A percentile compares a stretch with the other conserved stretches of the same genome.
These are phyloP conservation scores for Boletus rubroflammeus DNA, from an alignment of 768 basidiomycete genomes.

Conservation along the genomic window DNA sequence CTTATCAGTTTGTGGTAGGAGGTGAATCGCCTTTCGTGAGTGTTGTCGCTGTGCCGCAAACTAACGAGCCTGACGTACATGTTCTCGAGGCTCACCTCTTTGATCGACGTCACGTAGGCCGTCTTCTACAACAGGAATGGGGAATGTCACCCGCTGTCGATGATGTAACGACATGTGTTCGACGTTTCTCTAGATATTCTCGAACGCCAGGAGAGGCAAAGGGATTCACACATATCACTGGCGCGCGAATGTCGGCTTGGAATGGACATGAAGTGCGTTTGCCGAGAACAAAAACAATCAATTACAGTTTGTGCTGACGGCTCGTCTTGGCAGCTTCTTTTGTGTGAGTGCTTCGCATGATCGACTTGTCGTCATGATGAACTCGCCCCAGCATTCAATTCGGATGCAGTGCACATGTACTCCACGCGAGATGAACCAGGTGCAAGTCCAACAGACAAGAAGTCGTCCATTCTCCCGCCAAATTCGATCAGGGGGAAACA, in stretches of 20 bases:
- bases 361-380: neutral
- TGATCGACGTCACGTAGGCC: slow-evolving; percentile 71
- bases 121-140: slow-evolving; percentile 64
- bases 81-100: slow-evolving; percentile 45
- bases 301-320: slow-evolving; percentile 10
- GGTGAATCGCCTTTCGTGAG: slow-evolving; percentile 75
- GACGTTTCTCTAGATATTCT: slow-evolving; percentile 63
- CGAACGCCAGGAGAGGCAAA: slow-evolving; percentile 33
- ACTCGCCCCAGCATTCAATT: slow-evolving; percentile 57
- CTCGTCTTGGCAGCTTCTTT: slow-evolving; percentile 45
- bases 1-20: slow-evolving; percentile 82
- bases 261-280: slow-evolving; percentile 71
- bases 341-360: slow-evolving; percentile 45
- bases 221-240: slow-evolving; percentile 65
- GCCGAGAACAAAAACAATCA: neutral
- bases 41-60: slow-evolving; percentile 6
- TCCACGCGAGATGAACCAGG: slow-evolving; percentile 65
- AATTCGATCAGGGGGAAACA: slow-evolving; percentile 17
- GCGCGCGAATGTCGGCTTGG: slow-evolving; percentile 61
- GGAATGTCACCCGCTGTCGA: slow-evolving; percentile 48
- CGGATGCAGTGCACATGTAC: slow-evolving; percentile 69
- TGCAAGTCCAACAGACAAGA: slow-evolving; percentile 16
- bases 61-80: neutral
- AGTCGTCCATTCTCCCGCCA: slow-evolving; percentile 27
- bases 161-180: slow-evolving; percentile 72